Conservation (phyloP, 345 rosid species). For the Euphorbia lathyris region DNA sequence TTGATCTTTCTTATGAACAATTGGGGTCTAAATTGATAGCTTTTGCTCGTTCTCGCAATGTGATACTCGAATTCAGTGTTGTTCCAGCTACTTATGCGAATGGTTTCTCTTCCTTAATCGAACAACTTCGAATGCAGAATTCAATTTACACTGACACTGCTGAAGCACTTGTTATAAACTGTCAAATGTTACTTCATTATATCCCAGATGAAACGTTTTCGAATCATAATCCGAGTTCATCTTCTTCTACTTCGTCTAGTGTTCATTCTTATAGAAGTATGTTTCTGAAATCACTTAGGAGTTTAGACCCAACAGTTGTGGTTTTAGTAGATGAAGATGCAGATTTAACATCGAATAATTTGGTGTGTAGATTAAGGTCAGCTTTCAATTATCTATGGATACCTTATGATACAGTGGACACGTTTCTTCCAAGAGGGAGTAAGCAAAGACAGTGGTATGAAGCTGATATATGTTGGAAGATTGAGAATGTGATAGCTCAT, state of each 20-base stretch:
- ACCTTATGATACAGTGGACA: conserved; percentile 77
- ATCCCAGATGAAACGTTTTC: conserved; percentile 62
- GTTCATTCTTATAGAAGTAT: conserved; percentile 36
- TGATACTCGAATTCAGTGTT: conserved; percentile 56
- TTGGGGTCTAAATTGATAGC: conserved; percentile 61
- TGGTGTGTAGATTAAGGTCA: conserved; percentile 57
- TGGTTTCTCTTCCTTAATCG: conserved; percentile 64
- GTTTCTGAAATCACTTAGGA: conserved; percentile 61
- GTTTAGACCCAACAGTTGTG: conserved; percentile 62
- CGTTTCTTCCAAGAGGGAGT: conserved; percentile 65
- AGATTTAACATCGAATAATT: conserved; percentile 60
- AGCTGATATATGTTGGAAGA: conserved; percentile 69
- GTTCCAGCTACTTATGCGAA: conserved; percentile 54
- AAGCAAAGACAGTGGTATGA: conserved; percentile 84
- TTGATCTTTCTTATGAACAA: conserved; percentile 62
- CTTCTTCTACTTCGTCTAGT: conserved; percentile 16
- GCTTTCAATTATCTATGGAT: conserved; percentile 87
- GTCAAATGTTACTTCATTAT: conserved; percentile 84
- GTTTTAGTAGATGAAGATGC: conserved; percentile 80
- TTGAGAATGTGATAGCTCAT: conserved; percentile 75
- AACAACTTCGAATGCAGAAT: conserved; percentile 58
- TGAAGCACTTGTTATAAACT: conserved; percentile 76
- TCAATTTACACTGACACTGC: conserved; percentile 35
- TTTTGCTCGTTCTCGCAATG: conserved; percentile 71
- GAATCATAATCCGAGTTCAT: conserved; percentile 22